These are phyloP conservation scores for Fusarium pseudocircinatum DNA, from an alignment of 2,329 filamentous ascomycete species.

Conservation along the genomic window DNA sequence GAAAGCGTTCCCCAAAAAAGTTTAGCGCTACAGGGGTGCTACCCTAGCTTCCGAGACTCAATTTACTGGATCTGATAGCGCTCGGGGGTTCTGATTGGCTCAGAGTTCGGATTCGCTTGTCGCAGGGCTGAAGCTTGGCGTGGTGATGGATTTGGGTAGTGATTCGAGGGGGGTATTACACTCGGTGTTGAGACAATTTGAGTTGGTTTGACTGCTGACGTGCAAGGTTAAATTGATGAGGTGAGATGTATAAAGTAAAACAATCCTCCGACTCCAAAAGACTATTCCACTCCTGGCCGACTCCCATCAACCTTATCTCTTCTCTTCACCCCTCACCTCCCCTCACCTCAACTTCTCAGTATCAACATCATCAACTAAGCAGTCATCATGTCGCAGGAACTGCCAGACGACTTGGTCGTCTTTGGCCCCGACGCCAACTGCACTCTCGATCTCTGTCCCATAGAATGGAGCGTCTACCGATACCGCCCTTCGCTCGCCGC, in stretches of 20 bases:
- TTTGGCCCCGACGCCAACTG: slow-evolving; percentile 62
- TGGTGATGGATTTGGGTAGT: background rate
- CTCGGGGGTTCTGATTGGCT: background rate
- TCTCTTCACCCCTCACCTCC: background rate
- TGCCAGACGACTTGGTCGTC: slow-evolving; percentile 28
- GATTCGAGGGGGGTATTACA: background rate
- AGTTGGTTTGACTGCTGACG: background rate
- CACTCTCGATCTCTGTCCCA: slow-evolving; percentile 58
- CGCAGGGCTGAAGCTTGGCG: slow-evolving; percentile 29
- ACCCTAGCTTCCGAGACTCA: slow-evolving; percentile 13
- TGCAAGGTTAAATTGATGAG: background rate
- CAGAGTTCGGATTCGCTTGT: slow-evolving; percentile 17
- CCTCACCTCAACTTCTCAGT: background rate
- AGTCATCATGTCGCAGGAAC: slow-evolving; percentile 30
- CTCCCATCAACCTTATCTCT: background rate
- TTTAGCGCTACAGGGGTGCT: background rate
- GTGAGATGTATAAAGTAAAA: background rate
- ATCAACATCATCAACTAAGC: background rate
- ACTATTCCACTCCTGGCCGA: background rate
- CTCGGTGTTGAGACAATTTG: background rate
- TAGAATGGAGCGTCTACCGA: slow-evolving; percentile 57
- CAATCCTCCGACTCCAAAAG: background rate
- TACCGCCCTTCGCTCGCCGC: slow-evolving; percentile 58
- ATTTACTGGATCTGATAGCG: background rate
- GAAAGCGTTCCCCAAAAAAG: background rate